Evolutionary conservation across 1,139 yeast species (phyloP), one percentile per base, ranked within the genome.

Genomic region (Spathaspora sp.): DNA sequence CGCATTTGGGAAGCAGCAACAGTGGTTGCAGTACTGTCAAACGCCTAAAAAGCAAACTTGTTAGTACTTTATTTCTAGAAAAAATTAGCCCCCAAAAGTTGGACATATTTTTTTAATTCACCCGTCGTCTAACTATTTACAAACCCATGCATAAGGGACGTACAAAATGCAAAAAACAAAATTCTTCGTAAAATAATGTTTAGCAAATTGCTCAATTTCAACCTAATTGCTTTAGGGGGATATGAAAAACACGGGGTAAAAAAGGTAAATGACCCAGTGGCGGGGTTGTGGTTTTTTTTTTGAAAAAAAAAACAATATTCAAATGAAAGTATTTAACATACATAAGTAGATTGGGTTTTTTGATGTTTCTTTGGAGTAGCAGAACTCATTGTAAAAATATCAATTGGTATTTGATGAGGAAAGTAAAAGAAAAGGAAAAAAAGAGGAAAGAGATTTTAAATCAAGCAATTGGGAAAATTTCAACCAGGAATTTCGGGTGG

Each of bases 1-100:
- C 98, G 85, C 98, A 93, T 93, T 67, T 91, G 97, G 51, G 96
- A 86, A 7, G 99, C 98, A 29, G 99, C 96, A 51, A 90, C 95
- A 52, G 89, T 89, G 51, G 97, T 89, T 42, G 97, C 91, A 55
- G 96, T 89, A 73, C 88, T 87, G 70, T 93, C 99, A 62, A 93
- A 93, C 23, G 97, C 97, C 83, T 86, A 64, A 13, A 25, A 34
- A 16, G 15, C 4, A 16, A 23, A 3, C 9, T 37, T 41, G 67
- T 64, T 65, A 63, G 68, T 61, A 52, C 23, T 7, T 16, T 38
- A n/a, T 27, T 10, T 10, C n/a, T 4, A 15, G 9, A 15, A 17
- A 13, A 20, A 20, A 34, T 4, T 11, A n/a, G n/a, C n/a, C n/a
- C 18, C 11, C 11, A 7, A 34, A 20, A 23, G 8, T 15, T 34